Percentiles rank a stretch among this genome's conserved stretches.
Evolutionary conservation across 176 grass and related monocot species (phyloP).

Genomic region (Areca catechu): DNA sequence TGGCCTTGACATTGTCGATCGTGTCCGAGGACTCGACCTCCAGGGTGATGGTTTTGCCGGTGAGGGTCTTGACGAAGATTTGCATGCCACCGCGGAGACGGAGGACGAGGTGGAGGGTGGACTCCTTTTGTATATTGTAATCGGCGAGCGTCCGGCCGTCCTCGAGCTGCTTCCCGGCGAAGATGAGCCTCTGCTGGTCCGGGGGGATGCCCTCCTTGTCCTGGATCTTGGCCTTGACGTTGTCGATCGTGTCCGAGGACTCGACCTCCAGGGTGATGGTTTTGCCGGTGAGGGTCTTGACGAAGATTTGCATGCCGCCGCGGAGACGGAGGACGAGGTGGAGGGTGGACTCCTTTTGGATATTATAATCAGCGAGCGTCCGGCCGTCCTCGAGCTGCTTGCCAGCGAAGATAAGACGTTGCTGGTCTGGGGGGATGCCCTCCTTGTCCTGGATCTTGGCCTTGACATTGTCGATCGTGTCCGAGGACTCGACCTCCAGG

Average conservation of each 20-base stretch:
- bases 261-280: conserved; percentile 7
- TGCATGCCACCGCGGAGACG: conserved; percentile 10
- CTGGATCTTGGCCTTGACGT: conserved; percentile 15
- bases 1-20: conserved; percentile 3
- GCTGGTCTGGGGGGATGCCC: conserved; percentile 68
- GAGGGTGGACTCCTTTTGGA: conserved; percentile 12
- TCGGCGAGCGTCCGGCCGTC: conserved; percentile 9
- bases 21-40: conserved; percentile 7
- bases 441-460: conserved; percentile 86
- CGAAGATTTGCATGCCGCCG: conserved; percentile 12
- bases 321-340: conserved; percentile 1
- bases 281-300: neutral
- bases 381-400: conserved; percentile 8
- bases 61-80: conserved; percentile 13
- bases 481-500: conserved; percentile 38
- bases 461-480: conserved; percentile 64
- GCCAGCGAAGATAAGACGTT: conserved; percentile 5
- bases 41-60: conserved; percentile 1
- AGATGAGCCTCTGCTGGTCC: conserved; percentile 15
- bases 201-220: conserved; percentile 15
- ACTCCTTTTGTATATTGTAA: conserved; percentile 13
- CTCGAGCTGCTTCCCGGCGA: conserved; percentile 7
- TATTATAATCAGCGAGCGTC: conserved; percentile 3
- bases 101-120: conserved; percentile 7
- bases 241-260: conserved; percentile 8